Evolutionary conservation across 1,284 basidiomycete genomes (phyloP), one percentile per base, ranked within the genome.

Genomic region (Ustilago xerochloae): DNA sequence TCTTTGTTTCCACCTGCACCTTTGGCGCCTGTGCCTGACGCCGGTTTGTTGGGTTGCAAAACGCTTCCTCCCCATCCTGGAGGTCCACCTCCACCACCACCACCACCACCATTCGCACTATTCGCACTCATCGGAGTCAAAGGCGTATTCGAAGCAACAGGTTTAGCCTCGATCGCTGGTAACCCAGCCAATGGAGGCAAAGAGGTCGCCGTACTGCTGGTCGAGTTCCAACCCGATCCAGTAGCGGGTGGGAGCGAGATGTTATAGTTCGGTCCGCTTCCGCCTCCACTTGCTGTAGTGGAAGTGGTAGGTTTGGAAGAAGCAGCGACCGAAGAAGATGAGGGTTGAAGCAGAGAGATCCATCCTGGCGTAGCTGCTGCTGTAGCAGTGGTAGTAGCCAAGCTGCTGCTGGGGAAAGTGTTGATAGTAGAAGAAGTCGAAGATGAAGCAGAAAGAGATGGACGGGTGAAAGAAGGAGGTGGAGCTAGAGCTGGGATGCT

Each of bases 241-340:
- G 70, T 64, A 1, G 77, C 74, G 7, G 75, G 71, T 4, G 70
- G 41, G 0, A 79, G 58, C 15, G 53, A 50, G 69, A 80, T 71
- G 59, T 75, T 80, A 64, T 80, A 80, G 39, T 80, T 80, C n/a
- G 78, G 69, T 1, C 71, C 78, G 13, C 35, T 43, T 1, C 45
- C 36, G 28, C 24, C 39, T 22, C 46, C 35, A 18, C 43, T 33
- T 46, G 43, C 18, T 24, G 15, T 48, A 36, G 16, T 18, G 15
- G 46, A 18, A 38, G 36, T 7, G 28, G 38, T 4, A 4, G 49
- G 22, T 22, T 36, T 16, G 24, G n/a, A 16, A 16, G 52, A 8
- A 32, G 56, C 26, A 20, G 26, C 22, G n/a, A 39, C 15, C 33
- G 51, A 29, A 6, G 68, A 55, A 12, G 63, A 54, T 29, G 47